A percentile compares a stretch with the other conserved stretches of the same genome.
These are phyloP conservation scores for Ophiostoma ips DNA, from an alignment of 2,329 filamentous ascomycete species.

Conservation along the genomic window DNA sequence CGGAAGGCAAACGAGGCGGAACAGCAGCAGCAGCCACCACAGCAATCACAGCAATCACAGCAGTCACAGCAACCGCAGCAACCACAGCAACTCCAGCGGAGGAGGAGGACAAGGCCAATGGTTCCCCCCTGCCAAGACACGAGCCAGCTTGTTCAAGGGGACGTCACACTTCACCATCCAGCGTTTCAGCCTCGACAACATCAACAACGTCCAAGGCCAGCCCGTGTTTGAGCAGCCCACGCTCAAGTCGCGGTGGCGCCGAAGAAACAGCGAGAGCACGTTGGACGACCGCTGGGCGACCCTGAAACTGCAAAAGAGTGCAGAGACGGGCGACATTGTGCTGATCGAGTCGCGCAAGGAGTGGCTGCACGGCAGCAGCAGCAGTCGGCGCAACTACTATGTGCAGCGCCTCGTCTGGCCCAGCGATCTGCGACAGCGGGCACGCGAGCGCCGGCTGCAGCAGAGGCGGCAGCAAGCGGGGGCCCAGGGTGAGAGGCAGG, in stretches of 20 bases:
- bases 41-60: too few relatives aligned
- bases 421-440: background rate
- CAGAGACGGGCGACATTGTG: conserved; percentile 40
- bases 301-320: conserved; percentile 46
- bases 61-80: too few relatives aligned
- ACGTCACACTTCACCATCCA: conserved; percentile 53
- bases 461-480: too few relatives aligned
- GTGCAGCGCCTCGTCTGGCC: conserved; percentile 34
- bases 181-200: conserved; percentile 39
- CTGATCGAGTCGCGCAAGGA: conserved; percentile 58
- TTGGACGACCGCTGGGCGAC: conserved; percentile 64
- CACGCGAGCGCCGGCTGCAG: too few relatives aligned
- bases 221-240: conserved; percentile 27
- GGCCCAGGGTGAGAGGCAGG: too few relatives aligned
- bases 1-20: too few relatives aligned
- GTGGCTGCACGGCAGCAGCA: conserved; percentile 41
- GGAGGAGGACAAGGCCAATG: background rate
- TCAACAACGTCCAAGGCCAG: conserved; percentile 12
- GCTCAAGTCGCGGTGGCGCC: conserved; percentile 44
- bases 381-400: conserved; percentile 52
- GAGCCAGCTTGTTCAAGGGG: background rate
- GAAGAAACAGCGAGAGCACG: conserved; percentile 53
- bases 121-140: background rate
- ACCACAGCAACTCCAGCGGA: background rate
- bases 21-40: too few relatives aligned